phyloP scores from a whole-genome alignment of 257 asterid species.

The Przewalskia tangutica region DNA sequence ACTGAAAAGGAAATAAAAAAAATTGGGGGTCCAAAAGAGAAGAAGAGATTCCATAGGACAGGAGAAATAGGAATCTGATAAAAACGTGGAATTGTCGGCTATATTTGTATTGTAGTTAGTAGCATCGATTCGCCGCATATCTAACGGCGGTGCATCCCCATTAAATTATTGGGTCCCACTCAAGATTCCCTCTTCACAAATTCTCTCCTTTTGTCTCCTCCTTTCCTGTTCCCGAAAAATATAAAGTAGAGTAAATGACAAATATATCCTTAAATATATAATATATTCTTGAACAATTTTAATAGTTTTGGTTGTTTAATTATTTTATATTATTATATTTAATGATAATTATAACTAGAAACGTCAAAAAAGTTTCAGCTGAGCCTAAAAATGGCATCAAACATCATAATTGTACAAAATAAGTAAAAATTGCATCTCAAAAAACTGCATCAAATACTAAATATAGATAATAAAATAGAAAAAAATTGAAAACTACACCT shows the following conservation, averaged over 20 bases:
- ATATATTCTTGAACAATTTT: no score
- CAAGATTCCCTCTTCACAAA: background rate
- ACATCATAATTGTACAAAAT: background rate
- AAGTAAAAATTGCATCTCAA: background rate
- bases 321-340: no score
- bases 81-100: slow-evolving; percentile 20
- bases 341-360: no score
- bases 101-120: background rate
- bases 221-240: background rate
- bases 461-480: background rate
- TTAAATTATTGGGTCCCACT: slow-evolving; percentile 2
- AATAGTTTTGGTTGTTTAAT: no score
- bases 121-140: slow-evolving; percentile 39
- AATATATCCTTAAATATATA: no score
- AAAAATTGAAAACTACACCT: background rate
- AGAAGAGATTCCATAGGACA: background rate
- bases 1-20: background rate
- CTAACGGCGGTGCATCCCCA: slow-evolving; percentile 22
- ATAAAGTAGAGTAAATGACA: no score
- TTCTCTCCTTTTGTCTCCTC: background rate
- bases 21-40: background rate
- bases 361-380: no score
- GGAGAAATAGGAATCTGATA: background rate
- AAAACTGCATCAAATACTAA: background rate
- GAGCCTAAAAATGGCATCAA: no score